phyloP scores from a whole-genome alignment of 2,329 filamentous ascomycete genomes.

The Cytospora piceicola region DNA sequence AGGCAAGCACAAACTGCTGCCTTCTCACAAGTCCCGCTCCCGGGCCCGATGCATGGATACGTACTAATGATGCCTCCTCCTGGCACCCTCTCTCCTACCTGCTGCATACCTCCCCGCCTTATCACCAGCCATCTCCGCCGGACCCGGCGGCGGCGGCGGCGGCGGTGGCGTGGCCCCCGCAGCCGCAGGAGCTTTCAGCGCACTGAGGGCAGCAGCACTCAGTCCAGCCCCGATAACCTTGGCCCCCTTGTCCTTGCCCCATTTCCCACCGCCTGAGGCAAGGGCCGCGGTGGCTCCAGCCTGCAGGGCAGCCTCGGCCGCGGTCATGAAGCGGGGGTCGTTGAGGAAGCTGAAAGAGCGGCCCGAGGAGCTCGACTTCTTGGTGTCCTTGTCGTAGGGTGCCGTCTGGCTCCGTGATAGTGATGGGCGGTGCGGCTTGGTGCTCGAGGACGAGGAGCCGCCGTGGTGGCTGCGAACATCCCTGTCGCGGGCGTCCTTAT shows the following conservation, averaged over 20 bases:
- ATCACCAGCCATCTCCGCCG: constrained; percentile 1
- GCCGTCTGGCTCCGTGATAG: constrained; percentile 12
- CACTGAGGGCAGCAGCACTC: constrained; percentile 35
- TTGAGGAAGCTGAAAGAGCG: constrained; percentile 25
- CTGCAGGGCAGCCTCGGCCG: constrained; percentile 35
- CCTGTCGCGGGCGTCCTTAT: constrained; percentile 1
- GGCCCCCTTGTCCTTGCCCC: constrained; percentile 34
- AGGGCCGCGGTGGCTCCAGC: constrained; percentile 34
- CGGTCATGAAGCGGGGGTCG: constrained; percentile 34
- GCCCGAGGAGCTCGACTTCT: constrained; percentile 1
- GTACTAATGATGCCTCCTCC: constrained; percentile 5
- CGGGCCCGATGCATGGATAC: not conserved
- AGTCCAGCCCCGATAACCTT: constrained; percentile 36
- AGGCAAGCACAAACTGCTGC: not conserved
- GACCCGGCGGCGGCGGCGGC: not conserved
- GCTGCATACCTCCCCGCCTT: constrained; percentile 5
- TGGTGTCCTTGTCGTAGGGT: not conserved
- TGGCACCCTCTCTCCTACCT: not conserved
- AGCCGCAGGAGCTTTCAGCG: constrained; percentile 18
- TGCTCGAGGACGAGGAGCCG: constrained; percentile 6
- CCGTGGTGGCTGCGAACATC: constrained; percentile 18
- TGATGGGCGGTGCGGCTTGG: constrained; percentile 9
- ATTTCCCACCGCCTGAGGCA: constrained; percentile 32
- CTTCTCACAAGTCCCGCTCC: not conserved
- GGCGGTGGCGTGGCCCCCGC: not conserved